Percentiles rank a stretch among this genome's conserved stretches.
Evolutionary conservation across 2,329 filamentous ascomycete genomes (phyloP).

Genomic region (Talaromyces sp.): DNA sequence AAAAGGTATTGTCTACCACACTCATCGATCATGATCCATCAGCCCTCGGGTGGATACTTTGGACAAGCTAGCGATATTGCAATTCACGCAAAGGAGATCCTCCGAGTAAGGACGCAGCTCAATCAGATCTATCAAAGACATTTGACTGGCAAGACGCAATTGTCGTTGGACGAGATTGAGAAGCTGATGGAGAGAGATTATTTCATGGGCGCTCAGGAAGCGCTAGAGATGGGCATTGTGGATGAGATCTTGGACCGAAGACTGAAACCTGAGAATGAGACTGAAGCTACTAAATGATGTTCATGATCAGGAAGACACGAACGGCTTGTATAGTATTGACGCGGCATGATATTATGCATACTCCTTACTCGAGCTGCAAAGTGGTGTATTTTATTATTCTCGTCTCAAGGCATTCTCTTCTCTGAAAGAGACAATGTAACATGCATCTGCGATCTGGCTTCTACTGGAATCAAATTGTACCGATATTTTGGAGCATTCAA

Average conservation of each 20-base stretch:
- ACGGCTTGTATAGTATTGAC: conserved; percentile 8
- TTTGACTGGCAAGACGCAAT: conserved; percentile 65
- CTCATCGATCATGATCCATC: conserved; percentile 93
- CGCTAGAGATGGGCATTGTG: conserved; percentile 83
- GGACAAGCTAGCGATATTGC: conserved; percentile 77
- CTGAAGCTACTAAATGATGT: conserved; percentile 2
- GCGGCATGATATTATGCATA: neutral
- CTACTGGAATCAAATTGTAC: neutral
- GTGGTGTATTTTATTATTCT: conserved; percentile 5
- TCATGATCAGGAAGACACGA: neutral
- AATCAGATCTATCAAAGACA: conserved; percentile 88
- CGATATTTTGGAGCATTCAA: neutral
- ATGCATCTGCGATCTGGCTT: neutral
- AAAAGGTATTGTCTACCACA: conserved; percentile 90
- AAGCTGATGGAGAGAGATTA: conserved; percentile 96
- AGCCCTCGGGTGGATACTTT: conserved; percentile 73
- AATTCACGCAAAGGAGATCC: conserved; percentile 95
- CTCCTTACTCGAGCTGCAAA: neutral
- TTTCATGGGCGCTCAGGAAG: conserved; percentile 85
- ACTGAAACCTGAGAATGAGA: conserved; percentile 28
- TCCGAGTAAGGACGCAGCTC: conserved; percentile 76
- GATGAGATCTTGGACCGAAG: conserved; percentile 71
- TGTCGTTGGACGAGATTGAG: conserved; percentile 78
- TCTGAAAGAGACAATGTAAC: neutral
- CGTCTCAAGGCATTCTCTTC: neutral